Conservation (phyloP, 306 rosid species). For the Cicer pinnatifidum region DNA sequence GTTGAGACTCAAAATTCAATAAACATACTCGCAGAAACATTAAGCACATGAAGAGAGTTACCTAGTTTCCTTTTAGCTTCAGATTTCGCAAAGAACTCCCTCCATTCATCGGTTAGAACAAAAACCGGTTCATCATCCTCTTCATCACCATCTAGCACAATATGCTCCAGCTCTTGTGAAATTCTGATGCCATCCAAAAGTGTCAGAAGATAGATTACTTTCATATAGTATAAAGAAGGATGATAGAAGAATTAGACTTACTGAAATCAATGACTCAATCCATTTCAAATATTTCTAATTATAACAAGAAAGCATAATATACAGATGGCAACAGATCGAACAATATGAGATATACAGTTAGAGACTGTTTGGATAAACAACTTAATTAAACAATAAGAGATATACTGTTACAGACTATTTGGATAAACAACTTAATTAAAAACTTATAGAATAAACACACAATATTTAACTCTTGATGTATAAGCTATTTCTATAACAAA, state of each 20-base stretch:
- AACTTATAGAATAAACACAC: too few species aligned
- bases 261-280: neutral
- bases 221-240: constrained; percentile 3
- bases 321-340: neutral
- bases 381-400: too few species aligned
- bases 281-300: constrained; percentile 6
- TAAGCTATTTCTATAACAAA: too few species aligned
- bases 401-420: too few species aligned
- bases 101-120: constrained; percentile 81
- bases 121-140: constrained; percentile 73
- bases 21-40: neutral
- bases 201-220: constrained; percentile 2
- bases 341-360: too few species aligned
- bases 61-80: constrained; percentile 73
- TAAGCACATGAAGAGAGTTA: constrained; percentile 21
- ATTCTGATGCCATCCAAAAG: constrained; percentile 48
- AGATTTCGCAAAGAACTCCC: constrained; percentile 75
- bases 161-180: constrained; percentile 52
- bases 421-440: too few species aligned
- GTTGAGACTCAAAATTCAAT: constrained; percentile 33
- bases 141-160: constrained; percentile 54
- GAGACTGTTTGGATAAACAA: too few species aligned
- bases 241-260: neutral
- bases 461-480: too few species aligned
- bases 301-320: constrained; percentile 8